Conservation (phyloP, 2,329 filamentous ascomycete species). For the Sclerotinia nivalis region DNA sequence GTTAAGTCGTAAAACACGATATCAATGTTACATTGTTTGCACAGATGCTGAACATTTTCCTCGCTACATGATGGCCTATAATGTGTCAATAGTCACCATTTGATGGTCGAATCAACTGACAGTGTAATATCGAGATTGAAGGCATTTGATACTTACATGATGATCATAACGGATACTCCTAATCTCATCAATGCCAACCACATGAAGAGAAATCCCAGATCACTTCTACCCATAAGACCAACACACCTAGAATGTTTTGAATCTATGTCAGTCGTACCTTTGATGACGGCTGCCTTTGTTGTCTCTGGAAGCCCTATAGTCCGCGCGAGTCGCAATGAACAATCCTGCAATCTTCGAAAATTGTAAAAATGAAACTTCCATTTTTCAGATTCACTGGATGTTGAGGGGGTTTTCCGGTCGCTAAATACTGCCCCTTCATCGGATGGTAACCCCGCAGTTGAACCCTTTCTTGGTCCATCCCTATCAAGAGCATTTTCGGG, state of each 20-base stretch:
- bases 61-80: conserved; percentile 8
- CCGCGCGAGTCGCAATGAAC: neutral
- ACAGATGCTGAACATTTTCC: neutral
- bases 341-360: neutral
- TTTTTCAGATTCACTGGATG: neutral
- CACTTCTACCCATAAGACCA: conserved; percentile 11
- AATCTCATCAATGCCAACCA: conserved; percentile 19
- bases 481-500: neutral
- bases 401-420: neutral
- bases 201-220: conserved; percentile 9
- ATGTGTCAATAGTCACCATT: neutral
- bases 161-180: conserved; percentile 17
- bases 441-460: neutral
- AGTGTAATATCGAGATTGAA: neutral
- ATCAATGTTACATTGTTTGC: conserved; percentile 10
- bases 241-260: neutral
- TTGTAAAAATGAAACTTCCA: neutral
- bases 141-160: neutral
- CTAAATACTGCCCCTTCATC: neutral
- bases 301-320: neutral
- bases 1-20: conserved; percentile 4
- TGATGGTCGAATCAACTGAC: no score
- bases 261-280: neutral
- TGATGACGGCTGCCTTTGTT: neutral
- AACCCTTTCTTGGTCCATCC: neutral